Evolutionary conservation across 2,329 filamentous ascomycete genomes (phyloP), one percentile per base, ranked within the genome.

Genomic region (Nothopassalora personata): DNA sequence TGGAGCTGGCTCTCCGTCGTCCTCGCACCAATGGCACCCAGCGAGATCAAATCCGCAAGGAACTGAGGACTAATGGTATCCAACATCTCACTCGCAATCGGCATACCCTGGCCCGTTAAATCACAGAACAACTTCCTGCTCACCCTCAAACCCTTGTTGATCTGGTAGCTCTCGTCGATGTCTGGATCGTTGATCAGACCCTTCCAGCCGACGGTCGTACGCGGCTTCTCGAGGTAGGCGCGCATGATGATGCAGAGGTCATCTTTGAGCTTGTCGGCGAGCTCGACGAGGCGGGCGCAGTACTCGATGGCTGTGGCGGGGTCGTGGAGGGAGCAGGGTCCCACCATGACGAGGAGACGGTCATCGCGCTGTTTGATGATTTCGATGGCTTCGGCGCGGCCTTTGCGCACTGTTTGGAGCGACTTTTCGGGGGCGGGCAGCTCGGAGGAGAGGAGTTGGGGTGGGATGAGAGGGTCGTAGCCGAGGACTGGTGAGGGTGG

Each of bases 1-100:
- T 99, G 94, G 66, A 97, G 82, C 79, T 99, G 94, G 57, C 89
- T 94, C 80, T 99, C 94, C 53, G 94, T 99, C 47, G 94, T 99
- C 66, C 94, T 86, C 47, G 94, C 94, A 63, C 94, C 94, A 71
- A 99, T 96, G 59, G 94, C 94, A 61, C 94, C 94, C 28, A 97
- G 87, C 0, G 91, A 96, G 75, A 99, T 92, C 68, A 96, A 85
- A 76, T 99, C 94, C 61, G 94, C 91, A 47, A 97, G 86, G 83
- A 94, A 99, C 81, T 99, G 94, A 5, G 94, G 94, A 4, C 91
- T 96, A 76, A 99, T 97, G 65, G 94, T 99, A 75, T 99, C 94
- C 59, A 99, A 85, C 94, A 99, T 97, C 80, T 99, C 94, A 64
- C 86, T 91, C 59, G 94, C 94, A 75, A 99, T 95, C 60, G 94